These are phyloP conservation scores for Xerophyta viscosa DNA, from an alignment of 106 monocot species.

Conservation along the genomic window DNA sequence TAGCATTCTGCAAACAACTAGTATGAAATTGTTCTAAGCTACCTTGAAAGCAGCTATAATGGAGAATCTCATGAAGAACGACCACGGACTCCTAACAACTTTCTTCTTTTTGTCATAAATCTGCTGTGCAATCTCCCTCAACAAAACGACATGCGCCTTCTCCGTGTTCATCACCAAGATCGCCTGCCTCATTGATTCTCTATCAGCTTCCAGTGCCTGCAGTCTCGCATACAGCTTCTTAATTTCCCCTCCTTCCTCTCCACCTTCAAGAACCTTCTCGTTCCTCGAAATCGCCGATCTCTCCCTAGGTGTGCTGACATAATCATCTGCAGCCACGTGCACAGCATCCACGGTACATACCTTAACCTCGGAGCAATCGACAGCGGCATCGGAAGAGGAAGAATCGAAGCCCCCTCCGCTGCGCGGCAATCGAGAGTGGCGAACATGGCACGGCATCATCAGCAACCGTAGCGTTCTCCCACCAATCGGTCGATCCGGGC, in stretches of 20 bases:
- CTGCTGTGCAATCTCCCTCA: slow-evolving; percentile 54
- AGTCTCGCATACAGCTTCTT: slow-evolving; percentile 50
- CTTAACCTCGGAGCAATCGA: slow-evolving; percentile 29
- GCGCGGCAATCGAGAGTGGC: not conserved
- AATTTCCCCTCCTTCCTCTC: slow-evolving; percentile 30
- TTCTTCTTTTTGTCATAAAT: slow-evolving; percentile 29
- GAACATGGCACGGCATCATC: not conserved
- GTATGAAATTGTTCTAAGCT: not conserved
- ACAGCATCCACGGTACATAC: slow-evolving; percentile 49
- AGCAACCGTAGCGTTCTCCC: slow-evolving; percentile 13
- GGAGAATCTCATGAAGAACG: slow-evolving; percentile 19
- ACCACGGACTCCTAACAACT: slow-evolving; percentile 10
- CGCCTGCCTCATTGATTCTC: slow-evolving; percentile 62
- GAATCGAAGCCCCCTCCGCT: no score
- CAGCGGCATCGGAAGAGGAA: not conserved
- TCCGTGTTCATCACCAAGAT: slow-evolving; percentile 45
- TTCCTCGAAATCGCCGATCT: not conserved
- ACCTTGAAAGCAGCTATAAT: slow-evolving; percentile 42
- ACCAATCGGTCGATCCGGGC: slow-evolving; percentile 7
- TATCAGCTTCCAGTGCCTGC: slow-evolving; percentile 56
- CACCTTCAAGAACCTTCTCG: slow-evolving; percentile 4
- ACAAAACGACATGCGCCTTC: slow-evolving; percentile 43
- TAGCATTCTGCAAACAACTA: not conserved
- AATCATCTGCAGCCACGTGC: slow-evolving; percentile 15
- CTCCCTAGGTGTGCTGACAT: slow-evolving; percentile 16